phyloP scores from a whole-genome alignment of 2,329 filamentous ascomycete genomes.

The Cladosporium cucumerinum region DNA sequence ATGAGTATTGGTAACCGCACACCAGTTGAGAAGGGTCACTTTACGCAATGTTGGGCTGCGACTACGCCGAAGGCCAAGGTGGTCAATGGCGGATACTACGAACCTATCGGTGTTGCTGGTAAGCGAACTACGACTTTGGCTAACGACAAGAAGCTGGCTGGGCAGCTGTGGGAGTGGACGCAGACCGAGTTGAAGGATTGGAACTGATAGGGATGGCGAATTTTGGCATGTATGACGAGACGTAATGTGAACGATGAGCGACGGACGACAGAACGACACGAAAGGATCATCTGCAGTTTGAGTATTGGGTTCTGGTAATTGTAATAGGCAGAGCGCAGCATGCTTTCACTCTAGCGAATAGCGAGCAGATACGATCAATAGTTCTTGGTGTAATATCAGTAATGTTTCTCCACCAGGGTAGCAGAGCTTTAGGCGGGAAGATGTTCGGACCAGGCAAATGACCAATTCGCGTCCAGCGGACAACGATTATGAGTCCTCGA shows the following conservation, averaged over 20 bases:
- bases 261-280: not conserved
- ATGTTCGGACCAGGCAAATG: not conserved
- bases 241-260: not conserved
- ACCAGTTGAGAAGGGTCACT: constrained; percentile 25
- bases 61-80: constrained; percentile 19
- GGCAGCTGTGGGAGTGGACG: constrained; percentile 36
- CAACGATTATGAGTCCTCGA: not conserved
- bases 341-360: not conserved
- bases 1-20: constrained; percentile 18
- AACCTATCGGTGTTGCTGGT: constrained; percentile 35
- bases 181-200: constrained; percentile 23
- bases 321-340: not conserved
- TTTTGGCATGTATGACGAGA: not conserved
- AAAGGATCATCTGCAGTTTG: not conserved
- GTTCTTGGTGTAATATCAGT: not conserved
- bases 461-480: not conserved
- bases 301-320: not conserved
- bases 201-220: not conserved
- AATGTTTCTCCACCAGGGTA: not conserved
- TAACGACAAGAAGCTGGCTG: constrained; percentile 31
- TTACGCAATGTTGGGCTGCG: constrained; percentile 25
- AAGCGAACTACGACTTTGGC: constrained; percentile 26
- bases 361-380: not conserved
- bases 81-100: constrained; percentile 36
- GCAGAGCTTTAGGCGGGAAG: not conserved